These are phyloP conservation scores for Pichia norvegensis DNA, from an alignment of 1,139 yeast species.

Conservation along the genomic window DNA sequence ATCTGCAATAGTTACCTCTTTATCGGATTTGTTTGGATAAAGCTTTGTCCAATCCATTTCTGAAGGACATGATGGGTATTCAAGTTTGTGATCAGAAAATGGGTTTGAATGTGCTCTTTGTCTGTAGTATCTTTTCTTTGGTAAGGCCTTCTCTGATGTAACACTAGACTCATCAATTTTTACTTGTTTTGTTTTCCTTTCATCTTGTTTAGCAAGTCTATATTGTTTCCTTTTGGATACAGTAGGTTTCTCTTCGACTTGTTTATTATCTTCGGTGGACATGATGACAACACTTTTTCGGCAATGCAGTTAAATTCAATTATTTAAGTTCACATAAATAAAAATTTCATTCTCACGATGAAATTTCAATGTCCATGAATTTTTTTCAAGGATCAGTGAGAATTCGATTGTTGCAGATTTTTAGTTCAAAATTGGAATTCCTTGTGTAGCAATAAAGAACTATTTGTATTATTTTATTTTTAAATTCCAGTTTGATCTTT, in stretches of 20 bases:
- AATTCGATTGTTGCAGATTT: too few species aligned
- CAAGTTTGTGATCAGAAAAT: constrained; percentile 87
- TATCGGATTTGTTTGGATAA: constrained; percentile 50
- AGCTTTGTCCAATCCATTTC: constrained; percentile 80
- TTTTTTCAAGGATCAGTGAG: too few species aligned
- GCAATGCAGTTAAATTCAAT: too few species aligned
- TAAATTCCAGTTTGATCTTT: too few species aligned
- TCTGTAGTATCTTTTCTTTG: constrained; percentile 82
- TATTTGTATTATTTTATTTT: too few species aligned
- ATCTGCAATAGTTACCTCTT: constrained; percentile 80
- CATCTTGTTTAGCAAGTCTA: constrained; percentile 26
- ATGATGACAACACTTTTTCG: too few species aligned
- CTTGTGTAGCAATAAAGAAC: too few species aligned
- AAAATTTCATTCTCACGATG: too few species aligned
- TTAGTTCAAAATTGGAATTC: too few species aligned
- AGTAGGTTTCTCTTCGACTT: not conserved
- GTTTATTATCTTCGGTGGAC: not conserved
- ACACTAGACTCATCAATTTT: constrained; percentile 19
- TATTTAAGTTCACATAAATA: too few species aligned
- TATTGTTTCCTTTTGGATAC: constrained; percentile 26
- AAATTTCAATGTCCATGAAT: too few species aligned
- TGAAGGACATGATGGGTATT: constrained; percentile 74
- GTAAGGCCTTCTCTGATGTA: constrained; percentile 33
- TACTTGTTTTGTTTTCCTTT: constrained; percentile 25
- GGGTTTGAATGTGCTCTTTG: constrained; percentile 98